phyloP scores from a whole-genome alignment of 495 filamentous ascomycete species.

The Penicillium tannophilum region DNA sequence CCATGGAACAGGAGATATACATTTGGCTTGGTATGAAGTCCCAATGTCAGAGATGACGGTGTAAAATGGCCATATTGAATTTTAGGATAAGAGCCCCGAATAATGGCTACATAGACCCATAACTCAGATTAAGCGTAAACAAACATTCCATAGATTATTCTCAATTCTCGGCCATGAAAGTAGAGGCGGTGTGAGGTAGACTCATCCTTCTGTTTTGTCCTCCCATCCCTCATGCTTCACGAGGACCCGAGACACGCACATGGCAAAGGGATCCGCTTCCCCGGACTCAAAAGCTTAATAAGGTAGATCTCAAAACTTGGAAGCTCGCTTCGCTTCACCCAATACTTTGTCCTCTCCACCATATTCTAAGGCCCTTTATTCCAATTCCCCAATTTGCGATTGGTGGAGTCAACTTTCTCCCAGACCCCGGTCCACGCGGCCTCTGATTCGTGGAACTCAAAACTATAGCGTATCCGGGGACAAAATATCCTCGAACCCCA shows the following conservation, averaged over 20 bases:
- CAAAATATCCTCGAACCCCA: conserved; percentile 47
- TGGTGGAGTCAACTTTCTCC: conserved; percentile 39
- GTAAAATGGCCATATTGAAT: too few species aligned
- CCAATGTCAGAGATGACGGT: too few species aligned
- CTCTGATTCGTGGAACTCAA: conserved; percentile 43
- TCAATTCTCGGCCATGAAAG: too few species aligned
- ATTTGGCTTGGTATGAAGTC: too few species aligned
- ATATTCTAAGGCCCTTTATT: too few species aligned
- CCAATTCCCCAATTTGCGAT: conserved; percentile 17
- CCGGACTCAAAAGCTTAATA: background rate
- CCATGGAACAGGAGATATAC: too few species aligned
- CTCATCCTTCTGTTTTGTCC: too few species aligned
- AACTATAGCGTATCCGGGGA: conserved; percentile 19
- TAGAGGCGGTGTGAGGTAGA: too few species aligned
- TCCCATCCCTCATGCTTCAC: background rate
- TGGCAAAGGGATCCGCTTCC: background rate
- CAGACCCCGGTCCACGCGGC: conserved; percentile 5
- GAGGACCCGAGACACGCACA: background rate
- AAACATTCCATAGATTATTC: too few species aligned
- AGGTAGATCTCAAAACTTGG: conserved; percentile 1
- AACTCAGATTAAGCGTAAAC: too few species aligned
- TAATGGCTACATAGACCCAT: too few species aligned
- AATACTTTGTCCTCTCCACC: background rate
- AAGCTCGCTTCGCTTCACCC: conserved; percentile 2
- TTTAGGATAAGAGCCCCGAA: too few species aligned